A percentile compares a stretch with the other conserved stretches of the same genome.
These are phyloP conservation scores for Russula foetens DNA, from an alignment of 768 basidiomycete genomes.

Conservation along the genomic window DNA sequence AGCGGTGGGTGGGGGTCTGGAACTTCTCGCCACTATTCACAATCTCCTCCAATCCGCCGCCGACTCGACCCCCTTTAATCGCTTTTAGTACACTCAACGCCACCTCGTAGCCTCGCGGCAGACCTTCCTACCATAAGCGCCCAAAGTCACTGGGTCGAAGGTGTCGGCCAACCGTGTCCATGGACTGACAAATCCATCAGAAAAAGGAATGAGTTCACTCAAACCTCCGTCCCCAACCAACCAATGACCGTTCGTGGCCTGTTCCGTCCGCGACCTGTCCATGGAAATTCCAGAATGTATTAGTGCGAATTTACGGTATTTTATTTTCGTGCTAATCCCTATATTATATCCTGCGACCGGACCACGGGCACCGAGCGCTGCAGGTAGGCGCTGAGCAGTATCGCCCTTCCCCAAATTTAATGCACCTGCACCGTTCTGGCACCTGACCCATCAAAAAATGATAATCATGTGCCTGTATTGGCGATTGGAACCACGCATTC, in stretches of 20 bases:
- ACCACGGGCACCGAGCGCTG: not conserved
- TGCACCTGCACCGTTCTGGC: too few species aligned
- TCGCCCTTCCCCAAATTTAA: not conserved
- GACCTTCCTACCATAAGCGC: not conserved
- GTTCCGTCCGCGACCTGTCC: not conserved
- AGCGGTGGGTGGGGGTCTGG: slow-evolving; percentile 1
- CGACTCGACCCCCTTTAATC: slow-evolving; percentile 2
- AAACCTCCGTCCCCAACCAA: not conserved
- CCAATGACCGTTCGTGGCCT: not conserved
- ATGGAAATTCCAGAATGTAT: slow-evolving; percentile 3
- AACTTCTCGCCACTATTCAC: not conserved
- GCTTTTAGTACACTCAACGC: not conserved
- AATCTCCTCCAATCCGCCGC: slow-evolving; percentile 2
- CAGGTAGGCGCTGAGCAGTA: not conserved
- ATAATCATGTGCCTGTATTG: too few species aligned
- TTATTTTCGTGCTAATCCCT: not conserved
- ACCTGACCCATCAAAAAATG: not conserved
- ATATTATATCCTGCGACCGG: not conserved
- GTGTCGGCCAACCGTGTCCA: not conserved
- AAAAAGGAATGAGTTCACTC: not conserved
- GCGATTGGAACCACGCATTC: not conserved
- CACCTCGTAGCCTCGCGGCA: slow-evolving; percentile 3
- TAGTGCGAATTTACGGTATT: not conserved
- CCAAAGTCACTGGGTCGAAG: not conserved
- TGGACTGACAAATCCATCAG: not conserved